Percentiles rank a stretch among this genome's conserved stretches.
These are phyloP conservation scores for Barbarea vulgaris DNA, from an alignment of 345 rosid genomes.

Conservation along the genomic window DNA sequence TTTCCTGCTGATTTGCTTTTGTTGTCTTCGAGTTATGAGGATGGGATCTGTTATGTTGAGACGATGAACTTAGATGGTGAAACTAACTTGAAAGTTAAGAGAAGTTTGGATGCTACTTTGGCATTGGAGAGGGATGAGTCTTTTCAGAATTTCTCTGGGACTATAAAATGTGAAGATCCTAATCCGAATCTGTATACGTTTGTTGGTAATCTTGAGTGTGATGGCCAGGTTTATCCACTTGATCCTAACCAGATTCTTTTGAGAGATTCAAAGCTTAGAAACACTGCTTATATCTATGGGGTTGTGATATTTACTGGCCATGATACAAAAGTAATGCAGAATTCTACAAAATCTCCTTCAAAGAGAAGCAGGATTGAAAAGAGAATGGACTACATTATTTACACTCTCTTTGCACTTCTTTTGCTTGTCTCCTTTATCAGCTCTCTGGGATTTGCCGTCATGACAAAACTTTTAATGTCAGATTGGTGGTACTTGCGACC, in stretches of 20 bases:
- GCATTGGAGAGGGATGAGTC: slow-evolving; percentile 50
- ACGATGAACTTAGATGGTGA: slow-evolving; percentile 89
- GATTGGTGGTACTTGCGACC: slow-evolving; percentile 67
- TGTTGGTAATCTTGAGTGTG: slow-evolving; percentile 64
- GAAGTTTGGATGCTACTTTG: slow-evolving; percentile 61
- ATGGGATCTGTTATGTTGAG: slow-evolving; percentile 83
- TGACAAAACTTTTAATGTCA: slow-evolving; percentile 49
- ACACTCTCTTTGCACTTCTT: slow-evolving; percentile 60
- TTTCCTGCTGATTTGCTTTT: slow-evolving; percentile 71
- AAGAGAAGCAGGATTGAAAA: slow-evolving; percentile 69
- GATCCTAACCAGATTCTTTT: slow-evolving; percentile 61
- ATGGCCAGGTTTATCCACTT: slow-evolving; percentile 51
- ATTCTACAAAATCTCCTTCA: slow-evolving; percentile 71
- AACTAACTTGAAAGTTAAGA: slow-evolving; percentile 70
- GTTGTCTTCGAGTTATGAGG: slow-evolving; percentile 72
- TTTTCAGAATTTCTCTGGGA: slow-evolving; percentile 48
- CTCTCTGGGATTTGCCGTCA: slow-evolving; percentile 50
- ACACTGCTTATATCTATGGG: slow-evolving; percentile 66
- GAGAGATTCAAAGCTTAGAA: slow-evolving; percentile 77
- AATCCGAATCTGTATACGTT: slow-evolving; percentile 73
- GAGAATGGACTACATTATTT: slow-evolving; percentile 72
- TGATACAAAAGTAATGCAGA: slow-evolving; percentile 64
- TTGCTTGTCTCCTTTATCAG: slow-evolving; percentile 55
- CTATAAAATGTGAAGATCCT: slow-evolving; percentile 66
- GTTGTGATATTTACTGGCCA: slow-evolving; percentile 69